These are phyloP conservation scores for Russula lepida DNA, from an alignment of 768 basidiomycete genomes.

Conservation along the genomic window DNA sequence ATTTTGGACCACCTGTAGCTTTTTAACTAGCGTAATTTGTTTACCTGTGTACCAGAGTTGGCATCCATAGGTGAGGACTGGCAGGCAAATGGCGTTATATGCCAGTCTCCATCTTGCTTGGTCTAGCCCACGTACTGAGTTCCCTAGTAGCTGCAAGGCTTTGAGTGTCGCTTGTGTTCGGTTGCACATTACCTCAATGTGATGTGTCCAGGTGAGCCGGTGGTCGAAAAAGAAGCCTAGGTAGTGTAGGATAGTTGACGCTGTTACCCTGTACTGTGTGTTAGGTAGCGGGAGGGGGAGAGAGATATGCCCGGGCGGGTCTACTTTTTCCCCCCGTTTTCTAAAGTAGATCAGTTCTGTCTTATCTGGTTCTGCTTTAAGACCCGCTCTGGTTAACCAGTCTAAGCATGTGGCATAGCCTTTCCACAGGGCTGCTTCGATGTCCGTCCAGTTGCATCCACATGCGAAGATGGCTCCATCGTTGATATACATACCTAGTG, in stretches of 20 bases:
- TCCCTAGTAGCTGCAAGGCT: background rate
- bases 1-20: background rate
- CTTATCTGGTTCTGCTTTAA: background rate
- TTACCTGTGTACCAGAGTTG: background rate
- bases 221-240: background rate
- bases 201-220: background rate
- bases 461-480: background rate
- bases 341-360: background rate
- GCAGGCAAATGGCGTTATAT: background rate
- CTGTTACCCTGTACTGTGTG: background rate
- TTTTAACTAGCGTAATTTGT: background rate
- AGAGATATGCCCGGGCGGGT: background rate
- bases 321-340: background rate
- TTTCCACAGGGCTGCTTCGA: background rate
- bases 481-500: background rate
- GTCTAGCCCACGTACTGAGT: background rate
- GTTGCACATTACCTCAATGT: no score
- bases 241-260: background rate
- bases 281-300: background rate
- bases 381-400: background rate
- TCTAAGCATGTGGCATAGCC: background rate
- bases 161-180: background rate
- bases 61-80: background rate
- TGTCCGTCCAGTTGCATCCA: background rate
- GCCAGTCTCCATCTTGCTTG: background rate